Base-by-base conservation (phyloP, 2,329 filamentous ascomycete genomes). In the Sporothrix protearum region DNA sequence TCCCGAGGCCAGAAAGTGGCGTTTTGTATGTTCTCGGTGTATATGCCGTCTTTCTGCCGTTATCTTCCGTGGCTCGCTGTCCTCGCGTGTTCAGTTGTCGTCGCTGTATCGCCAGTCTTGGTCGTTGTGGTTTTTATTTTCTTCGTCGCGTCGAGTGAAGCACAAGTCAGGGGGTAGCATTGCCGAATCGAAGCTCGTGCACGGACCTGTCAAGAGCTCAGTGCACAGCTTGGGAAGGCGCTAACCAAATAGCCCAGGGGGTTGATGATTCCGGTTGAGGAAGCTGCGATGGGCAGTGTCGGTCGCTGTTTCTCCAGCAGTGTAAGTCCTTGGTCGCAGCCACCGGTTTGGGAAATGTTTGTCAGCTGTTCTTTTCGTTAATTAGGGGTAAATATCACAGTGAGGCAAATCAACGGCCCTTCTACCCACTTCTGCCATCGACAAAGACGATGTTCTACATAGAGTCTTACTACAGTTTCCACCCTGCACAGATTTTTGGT, bases 91-190 rank as follows among this genome's bases (percentile, higher is more conserved):
- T 28, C n/a, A 16, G 28, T 16, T 39, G 30, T 19, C 33, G 33
- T 59, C 39, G 51, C 22, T 33, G 25, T 59, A 7, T 59, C 47
- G 51, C 12, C 33, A 19, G 10, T 45, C 16, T 59, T 49, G 33
- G 39, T 47, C 42, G 25, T 66, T 2, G 39, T 49, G 22, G 8
- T n/a, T n/a, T 14, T 8, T 64, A 25, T 59, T 39, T 68, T 57
- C 14, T 42, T 28, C 30, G 61, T 61, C 61, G 25, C 36, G 51
- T 47, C 19, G 39, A 64, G 36, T 42, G 36, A 51, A 71, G 59
- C 51, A 59, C 39, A 45, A 71, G 53, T 71, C 53, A 71, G 70
- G 70, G 70, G 70, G 70, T 68, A 64, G 53, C 42, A 71, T 67
- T 59, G 63, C 70, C 53, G 33, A 69, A 42, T 69, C 19, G 64